Evolutionary conservation across 2,329 filamentous ascomycete species (phyloP).

Genomic region (Colletotrichum sp.): DNA sequence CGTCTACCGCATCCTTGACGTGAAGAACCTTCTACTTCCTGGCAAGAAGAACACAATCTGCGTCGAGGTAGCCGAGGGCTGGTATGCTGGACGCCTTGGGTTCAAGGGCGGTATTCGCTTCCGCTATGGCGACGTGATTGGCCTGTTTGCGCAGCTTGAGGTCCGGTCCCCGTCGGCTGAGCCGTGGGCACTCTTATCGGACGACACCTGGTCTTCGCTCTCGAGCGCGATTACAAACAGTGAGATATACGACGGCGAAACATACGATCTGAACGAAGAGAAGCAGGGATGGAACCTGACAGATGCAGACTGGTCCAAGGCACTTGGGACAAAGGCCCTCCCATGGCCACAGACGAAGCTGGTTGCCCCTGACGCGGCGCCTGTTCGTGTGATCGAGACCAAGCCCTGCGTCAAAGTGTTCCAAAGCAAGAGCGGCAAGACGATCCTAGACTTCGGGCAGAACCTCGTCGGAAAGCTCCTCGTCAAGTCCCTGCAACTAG

Average conservation of each 20-base stretch:
- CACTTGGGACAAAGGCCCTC: constrained; percentile 17
- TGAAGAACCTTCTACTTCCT: constrained; percentile 34
- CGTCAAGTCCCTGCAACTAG: constrained; percentile 4
- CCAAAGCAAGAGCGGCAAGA: constrained; percentile 44
- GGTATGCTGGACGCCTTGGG: constrained; percentile 49
- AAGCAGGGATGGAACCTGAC: constrained; percentile 21
- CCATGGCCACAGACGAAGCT: constrained; percentile 25
- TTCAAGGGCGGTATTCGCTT: constrained; percentile 30
- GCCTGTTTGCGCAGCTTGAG: constrained; percentile 32
- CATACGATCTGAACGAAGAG: constrained; percentile 32
- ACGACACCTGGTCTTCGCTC: constrained; percentile 31
- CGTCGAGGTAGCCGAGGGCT: constrained; percentile 55
- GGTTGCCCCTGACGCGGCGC: constrained; percentile 34
- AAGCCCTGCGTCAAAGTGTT: constrained; percentile 27
- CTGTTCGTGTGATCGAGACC: constrained; percentile 31
- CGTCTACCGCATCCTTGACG: constrained; percentile 49
- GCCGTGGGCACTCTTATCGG: constrained; percentile 28
- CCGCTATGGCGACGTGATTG: constrained; percentile 35
- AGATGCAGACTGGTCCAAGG: not conserved
- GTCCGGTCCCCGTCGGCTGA: constrained; percentile 22
- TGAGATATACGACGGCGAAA: constrained; percentile 35
- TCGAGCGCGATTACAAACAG: constrained; percentile 22
- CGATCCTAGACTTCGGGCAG: constrained; percentile 37
- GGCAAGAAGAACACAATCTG: constrained; percentile 44
- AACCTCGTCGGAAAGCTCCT: constrained; percentile 16